Evolutionary conservation across 495 filamentous ascomycete species (phyloP).

Genomic region (Neohortaea acidophila): DNA sequence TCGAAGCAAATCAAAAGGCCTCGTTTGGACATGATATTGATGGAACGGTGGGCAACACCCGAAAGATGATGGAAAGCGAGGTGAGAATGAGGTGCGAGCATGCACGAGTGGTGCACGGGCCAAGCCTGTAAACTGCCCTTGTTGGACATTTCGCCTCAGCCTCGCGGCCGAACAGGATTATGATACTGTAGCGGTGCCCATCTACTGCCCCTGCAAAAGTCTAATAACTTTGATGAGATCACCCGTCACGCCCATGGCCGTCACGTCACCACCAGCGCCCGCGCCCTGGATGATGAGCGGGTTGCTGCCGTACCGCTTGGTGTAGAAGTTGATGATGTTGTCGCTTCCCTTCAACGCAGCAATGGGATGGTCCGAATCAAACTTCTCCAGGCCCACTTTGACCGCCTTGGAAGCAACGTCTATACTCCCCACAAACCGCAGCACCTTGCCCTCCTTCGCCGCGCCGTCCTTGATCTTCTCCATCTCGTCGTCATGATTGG

Average conservation of each 20-base stretch:
- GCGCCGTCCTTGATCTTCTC: conserved; percentile 61
- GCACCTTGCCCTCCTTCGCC: conserved; percentile 73
- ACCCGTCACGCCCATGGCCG: conserved; percentile 84
- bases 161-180: too few relatives aligned
- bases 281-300: conserved; percentile 89
- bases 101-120: too few relatives aligned
- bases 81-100: too few relatives aligned
- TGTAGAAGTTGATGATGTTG: conserved; percentile 97
- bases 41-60: too few relatives aligned
- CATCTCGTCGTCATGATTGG: conserved; percentile 71
- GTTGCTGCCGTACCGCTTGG: conserved; percentile 76
- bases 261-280: conserved; percentile 82
- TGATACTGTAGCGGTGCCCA: too few relatives aligned
- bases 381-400: conserved; percentile 76
- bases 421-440: conserved; percentile 86
- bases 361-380: conserved; percentile 49
- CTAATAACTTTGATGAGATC: conserved; percentile 75
- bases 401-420: conserved; percentile 60
- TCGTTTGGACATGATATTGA: conserved; percentile 21
- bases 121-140: too few relatives aligned
- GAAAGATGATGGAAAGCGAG: too few relatives aligned
- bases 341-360: conserved; percentile 90
- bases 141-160: too few relatives aligned
- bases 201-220: too few relatives aligned
- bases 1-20: conserved; percentile 56